Base-by-base conservation (phyloP, 768 basidiomycete genomes). In the Amyloporia xantha region DNA sequence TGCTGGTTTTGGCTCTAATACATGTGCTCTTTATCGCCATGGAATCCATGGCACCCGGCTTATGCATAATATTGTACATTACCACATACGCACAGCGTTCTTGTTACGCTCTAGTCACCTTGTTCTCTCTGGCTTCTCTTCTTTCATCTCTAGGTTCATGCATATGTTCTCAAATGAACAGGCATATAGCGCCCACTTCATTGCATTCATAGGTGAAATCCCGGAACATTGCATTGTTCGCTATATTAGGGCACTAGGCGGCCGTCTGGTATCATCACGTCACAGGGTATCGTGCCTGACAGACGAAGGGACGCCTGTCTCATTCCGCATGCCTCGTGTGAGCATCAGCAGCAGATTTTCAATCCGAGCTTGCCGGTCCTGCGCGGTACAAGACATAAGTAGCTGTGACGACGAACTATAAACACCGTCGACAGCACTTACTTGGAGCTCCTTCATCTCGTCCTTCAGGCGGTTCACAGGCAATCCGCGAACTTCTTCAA, bases 371-470 rank as follows among this genome's bases (percentile, higher is more conserved):
- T 90, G 87, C 40, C 84, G 82, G 49, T 86, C 66, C 62, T 64
- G 49, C 26, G n/a, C 35, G 20, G 36, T n/a, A n/a, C n/a, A n/a
- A n/a, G n/a, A n/a, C n/a, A n/a, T n/a, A n/a, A 11, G 13, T 35
- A 24, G n/a, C 12, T 15, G 19, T 9, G 27, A 12, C 24, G 42
- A 28, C 21, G 15, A 24, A 5, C 15, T 26, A 1, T 20, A 28
- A 26, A 13, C 19, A 27, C 19, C 40, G 20, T 15, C 2, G 43
- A 21, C 15, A 44, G 11, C 17, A 64, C 72, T 41, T 39, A 85
- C 86, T 75, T 86, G 85, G 24, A 91, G 64, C 60, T 91, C 89
- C 61, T 81, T 87, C 78, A 92, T 84, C 63, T 91, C 87, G 2
- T 84, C 83, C 64, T 78, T 84, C 30, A 92, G 67, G 53, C 66